phyloP scores from a whole-genome alignment of 2,329 filamentous ascomycete genomes.

The Venturia aucupariae region DNA sequence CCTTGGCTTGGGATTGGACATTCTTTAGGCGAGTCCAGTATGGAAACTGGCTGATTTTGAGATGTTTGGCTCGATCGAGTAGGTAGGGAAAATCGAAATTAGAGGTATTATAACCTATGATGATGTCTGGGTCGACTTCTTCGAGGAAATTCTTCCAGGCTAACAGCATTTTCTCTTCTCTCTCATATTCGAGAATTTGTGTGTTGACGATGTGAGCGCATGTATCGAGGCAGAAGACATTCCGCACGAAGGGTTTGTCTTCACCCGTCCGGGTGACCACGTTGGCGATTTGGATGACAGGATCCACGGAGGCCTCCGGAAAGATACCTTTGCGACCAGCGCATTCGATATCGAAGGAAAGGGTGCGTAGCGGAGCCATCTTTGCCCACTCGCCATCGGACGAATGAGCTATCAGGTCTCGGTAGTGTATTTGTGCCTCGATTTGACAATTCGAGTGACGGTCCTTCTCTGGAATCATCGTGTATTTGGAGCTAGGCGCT shows the following conservation, averaged over 20 bases:
- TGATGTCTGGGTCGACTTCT: constrained; percentile 88
- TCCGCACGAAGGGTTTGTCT: constrained; percentile 87
- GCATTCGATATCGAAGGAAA: constrained; percentile 98
- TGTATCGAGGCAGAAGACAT: constrained; percentile 89
- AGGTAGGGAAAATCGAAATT: constrained; percentile 99
- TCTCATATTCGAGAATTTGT: constrained; percentile 73
- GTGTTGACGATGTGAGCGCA: constrained; percentile 94
- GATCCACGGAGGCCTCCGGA: constrained; percentile 82
- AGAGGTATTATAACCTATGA: constrained; percentile 96
- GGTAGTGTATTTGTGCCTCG: constrained; percentile 76
- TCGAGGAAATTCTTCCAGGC: constrained; percentile 86
- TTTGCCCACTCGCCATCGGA: constrained; percentile 94
- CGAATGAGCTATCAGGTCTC: constrained; percentile 75
- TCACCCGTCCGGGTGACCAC: constrained; percentile 93
- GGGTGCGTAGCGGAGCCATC: constrained; percentile 84
- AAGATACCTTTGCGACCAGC: constrained; percentile 96
- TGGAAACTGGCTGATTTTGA: constrained; percentile 73
- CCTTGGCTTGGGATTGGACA: constrained; percentile 60
- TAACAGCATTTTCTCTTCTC: constrained; percentile 83
- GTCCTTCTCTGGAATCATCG: constrained; percentile 54
- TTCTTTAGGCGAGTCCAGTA: constrained; percentile 76
- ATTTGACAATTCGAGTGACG: constrained; percentile 93
- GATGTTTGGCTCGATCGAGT: constrained; percentile 73
- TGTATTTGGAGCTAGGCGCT: constrained; percentile 64
- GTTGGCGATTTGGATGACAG: constrained; percentile 97